phyloP scores from a whole-genome alignment of 768 basidiomycete species.

The Tylopilus cervinicoccineus region DNA sequence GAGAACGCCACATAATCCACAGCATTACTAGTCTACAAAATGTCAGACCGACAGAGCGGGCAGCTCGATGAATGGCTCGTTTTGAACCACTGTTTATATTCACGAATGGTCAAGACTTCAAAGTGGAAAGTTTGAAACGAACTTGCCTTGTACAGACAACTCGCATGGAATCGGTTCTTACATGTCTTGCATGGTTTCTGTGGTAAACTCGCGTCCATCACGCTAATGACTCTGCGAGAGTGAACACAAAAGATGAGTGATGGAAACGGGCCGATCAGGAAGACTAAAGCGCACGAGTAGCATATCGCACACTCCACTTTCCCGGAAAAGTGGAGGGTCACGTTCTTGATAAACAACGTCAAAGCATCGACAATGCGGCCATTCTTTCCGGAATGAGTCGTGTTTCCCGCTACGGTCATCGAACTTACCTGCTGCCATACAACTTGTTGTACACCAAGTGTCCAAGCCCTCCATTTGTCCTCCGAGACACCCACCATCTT shows the following conservation, averaged over 20 bases:
- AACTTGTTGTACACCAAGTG: slow-evolving; percentile 87
- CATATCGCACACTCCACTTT: slow-evolving; percentile 96
- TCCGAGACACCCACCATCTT: slow-evolving; percentile 86
- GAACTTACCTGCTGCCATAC: slow-evolving; percentile 77
- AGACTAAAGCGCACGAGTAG: slow-evolving; percentile 61
- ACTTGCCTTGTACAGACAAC: slow-evolving; percentile 83
- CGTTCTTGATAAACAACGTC: slow-evolving; percentile 90
- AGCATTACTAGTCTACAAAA: slow-evolving; percentile 42
- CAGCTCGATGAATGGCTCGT: slow-evolving; percentile 87
- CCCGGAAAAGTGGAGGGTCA: slow-evolving; percentile 89
- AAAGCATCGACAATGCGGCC: slow-evolving; percentile 88
- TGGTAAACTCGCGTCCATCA: slow-evolving; percentile 84
- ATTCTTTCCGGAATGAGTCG: slow-evolving; percentile 48
- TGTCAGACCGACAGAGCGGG: slow-evolving; percentile 85
- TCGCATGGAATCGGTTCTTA: slow-evolving; percentile 90
- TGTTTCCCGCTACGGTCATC: neutral
- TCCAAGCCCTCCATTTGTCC: slow-evolving; percentile 89
- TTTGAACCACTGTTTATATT: slow-evolving; percentile 72
- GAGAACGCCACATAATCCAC: neutral
- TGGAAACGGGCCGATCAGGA: neutral
- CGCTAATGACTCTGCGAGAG: slow-evolving; percentile 73
- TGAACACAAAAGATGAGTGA: neutral
- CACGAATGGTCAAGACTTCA: neutral
- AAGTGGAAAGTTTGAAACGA: neutral
- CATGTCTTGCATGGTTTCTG: slow-evolving; percentile 92